Conservation (phyloP, 345 rosid genomes). For the Gossypium herbaceum region DNA sequence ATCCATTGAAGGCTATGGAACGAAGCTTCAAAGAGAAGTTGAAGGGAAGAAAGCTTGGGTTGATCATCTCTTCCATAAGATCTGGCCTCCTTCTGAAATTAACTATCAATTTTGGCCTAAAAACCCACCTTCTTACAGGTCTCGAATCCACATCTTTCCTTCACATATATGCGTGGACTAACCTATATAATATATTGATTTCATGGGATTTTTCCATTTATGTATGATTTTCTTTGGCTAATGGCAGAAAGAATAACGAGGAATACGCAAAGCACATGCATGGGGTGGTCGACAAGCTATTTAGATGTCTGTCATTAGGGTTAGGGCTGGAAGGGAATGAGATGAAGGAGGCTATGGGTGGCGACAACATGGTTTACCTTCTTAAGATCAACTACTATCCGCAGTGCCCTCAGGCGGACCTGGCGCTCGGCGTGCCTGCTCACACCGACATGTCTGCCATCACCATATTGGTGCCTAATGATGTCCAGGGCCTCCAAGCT, state of each 20-base stretch:
- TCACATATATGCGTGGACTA: neutral
- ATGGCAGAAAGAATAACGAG: slow-evolving; percentile 64
- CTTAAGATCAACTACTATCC: slow-evolving; percentile 86
- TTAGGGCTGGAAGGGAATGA: slow-evolving; percentile 49
- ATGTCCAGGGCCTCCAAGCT: slow-evolving; percentile 81
- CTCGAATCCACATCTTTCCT: neutral
- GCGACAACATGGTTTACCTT: slow-evolving; percentile 52
- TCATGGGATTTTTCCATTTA: neutral
- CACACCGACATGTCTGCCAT: slow-evolving; percentile 66
- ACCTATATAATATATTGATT: neutral
- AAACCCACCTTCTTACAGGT: slow-evolving; percentile 75
- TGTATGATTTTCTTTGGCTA: neutral
- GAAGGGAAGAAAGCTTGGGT: slow-evolving; percentile 74
- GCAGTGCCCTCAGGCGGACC: slow-evolving; percentile 85
- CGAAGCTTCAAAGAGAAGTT: slow-evolving; percentile 47
- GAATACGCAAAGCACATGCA: slow-evolving; percentile 51
- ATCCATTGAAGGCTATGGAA: slow-evolving; percentile 67
- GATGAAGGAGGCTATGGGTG: slow-evolving; percentile 55
- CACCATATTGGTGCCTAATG: slow-evolving; percentile 78
- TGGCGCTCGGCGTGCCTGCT: slow-evolving; percentile 69
- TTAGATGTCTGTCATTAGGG: slow-evolving; percentile 49
- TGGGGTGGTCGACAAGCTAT: slow-evolving; percentile 47
- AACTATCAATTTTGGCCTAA: slow-evolving; percentile 70
- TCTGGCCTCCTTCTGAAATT: slow-evolving; percentile 68
- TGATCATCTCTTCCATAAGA: slow-evolving; percentile 73